Evolutionary conservation across 371 early-diverging fungal genomes (phyloP).

Genomic region (Rhizopus sp.): DNA sequence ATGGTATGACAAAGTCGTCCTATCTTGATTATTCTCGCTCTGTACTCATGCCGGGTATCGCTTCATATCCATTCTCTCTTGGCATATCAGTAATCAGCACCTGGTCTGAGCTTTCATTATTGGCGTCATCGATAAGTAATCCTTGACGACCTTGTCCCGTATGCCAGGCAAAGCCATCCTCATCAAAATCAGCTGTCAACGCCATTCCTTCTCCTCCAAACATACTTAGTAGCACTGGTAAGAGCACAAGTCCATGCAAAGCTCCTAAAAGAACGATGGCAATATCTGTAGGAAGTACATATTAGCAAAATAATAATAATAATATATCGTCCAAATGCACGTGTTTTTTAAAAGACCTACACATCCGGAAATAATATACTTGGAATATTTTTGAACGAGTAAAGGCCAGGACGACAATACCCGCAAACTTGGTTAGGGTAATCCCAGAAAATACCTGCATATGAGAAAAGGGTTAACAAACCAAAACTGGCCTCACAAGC

Average conservation of each 20-base stretch:
- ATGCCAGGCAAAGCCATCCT: slow-evolving; percentile 53
- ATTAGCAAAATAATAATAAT: neutral
- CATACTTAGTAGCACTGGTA: slow-evolving; percentile 67
- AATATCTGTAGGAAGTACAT: slow-evolving; percentile 42
- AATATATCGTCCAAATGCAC: neutral
- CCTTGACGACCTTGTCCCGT: slow-evolving; percentile 23
- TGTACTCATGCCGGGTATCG: slow-evolving; percentile 10
- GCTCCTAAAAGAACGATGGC: slow-evolving; percentile 71
- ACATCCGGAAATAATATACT: slow-evolving; percentile 81
- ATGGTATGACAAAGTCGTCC: too few relatives aligned
- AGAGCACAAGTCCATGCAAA: slow-evolving; percentile 68
- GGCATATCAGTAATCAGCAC: slow-evolving; percentile 45
- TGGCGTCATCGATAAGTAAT: slow-evolving; percentile 38
- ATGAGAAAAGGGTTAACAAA: too few relatives aligned
- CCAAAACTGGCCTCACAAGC: too few relatives aligned
- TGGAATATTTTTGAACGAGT: slow-evolving; percentile 77
- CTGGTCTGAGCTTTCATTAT: slow-evolving; percentile 40
- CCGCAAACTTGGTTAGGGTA: slow-evolving; percentile 75
- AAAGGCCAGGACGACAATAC: slow-evolving; percentile 73
- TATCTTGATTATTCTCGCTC: slow-evolving; percentile 6
- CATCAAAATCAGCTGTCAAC: slow-evolving; percentile 48
- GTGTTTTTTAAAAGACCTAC: slow-evolving; percentile 26
- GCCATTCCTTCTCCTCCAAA: slow-evolving; percentile 58
- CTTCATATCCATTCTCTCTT: slow-evolving; percentile 12
- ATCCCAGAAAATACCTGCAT: slow-evolving; percentile 73